Evolutionary conservation across 2,329 filamentous ascomycete species (phyloP).

Genomic region (Xylariaceae sp.): DNA sequence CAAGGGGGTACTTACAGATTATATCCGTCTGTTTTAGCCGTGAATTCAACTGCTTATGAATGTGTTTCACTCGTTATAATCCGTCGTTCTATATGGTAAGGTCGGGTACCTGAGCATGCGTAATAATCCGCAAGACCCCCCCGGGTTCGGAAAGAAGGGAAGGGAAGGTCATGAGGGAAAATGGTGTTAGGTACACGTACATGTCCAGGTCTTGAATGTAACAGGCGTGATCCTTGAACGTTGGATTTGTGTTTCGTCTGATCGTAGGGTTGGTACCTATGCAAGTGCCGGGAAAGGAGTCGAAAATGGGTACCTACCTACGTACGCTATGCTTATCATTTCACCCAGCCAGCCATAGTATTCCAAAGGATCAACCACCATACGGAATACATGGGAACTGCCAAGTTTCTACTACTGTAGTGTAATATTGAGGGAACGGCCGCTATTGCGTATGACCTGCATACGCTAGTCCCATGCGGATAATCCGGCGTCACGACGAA

Average conservation of each 20-base stretch:
- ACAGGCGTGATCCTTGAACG: neutral
- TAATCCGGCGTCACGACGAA: neutral
- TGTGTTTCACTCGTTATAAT: too few relatives aligned
- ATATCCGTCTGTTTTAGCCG: neutral
- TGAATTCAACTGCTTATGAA: too few relatives aligned
- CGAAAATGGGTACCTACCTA: neutral
- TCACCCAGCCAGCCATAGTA: neutral
- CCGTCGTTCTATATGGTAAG: neutral
- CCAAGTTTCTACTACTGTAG: neutral
- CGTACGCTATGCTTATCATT: neutral
- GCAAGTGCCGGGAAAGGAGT: neutral
- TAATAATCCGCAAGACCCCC: neutral
- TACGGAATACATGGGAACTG: constrained; percentile 2
- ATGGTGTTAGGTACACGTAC: neutral
- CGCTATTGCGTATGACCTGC: constrained; percentile 4
- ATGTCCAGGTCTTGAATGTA: neutral
- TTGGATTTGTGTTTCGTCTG: neutral
- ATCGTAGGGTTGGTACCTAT: neutral
- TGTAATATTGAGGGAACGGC: constrained; percentile 10
- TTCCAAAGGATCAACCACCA: constrained; percentile 9
- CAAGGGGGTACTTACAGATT: neutral
- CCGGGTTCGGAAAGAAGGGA: neutral
- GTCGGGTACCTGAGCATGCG: neutral
- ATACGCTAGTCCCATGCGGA: constrained; percentile 8
- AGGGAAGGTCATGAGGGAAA: neutral